These are phyloP conservation scores for Spiraea crenata DNA, from an alignment of 331 rosid species.

Conservation along the genomic window DNA sequence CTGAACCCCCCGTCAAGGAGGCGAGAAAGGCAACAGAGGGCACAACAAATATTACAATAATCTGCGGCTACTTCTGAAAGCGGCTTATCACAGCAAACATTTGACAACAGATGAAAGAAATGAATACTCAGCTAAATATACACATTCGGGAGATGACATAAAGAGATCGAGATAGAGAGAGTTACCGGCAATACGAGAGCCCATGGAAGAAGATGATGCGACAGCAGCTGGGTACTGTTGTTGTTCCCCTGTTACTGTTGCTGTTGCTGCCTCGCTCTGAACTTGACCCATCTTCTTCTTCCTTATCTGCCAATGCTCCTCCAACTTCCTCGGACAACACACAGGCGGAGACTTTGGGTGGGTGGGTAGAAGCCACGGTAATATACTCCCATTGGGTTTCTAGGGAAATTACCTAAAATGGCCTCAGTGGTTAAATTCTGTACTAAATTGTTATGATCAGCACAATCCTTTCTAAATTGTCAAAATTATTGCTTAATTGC, in stretches of 20 bases:
- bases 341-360: too few species aligned
- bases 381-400: too few species aligned
- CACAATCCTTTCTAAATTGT: too few species aligned
- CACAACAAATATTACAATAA: too few species aligned
- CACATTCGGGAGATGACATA: not conserved
- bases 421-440: too few species aligned
- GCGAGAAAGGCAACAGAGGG: not conserved
- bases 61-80: not conserved
- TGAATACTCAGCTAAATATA: too few species aligned
- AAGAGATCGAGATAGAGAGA: not conserved
- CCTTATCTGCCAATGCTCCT: not conserved
- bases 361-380: too few species aligned
- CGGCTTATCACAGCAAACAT: not conserved
- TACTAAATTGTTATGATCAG: too few species aligned
- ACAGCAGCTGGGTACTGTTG: constrained; percentile 1
- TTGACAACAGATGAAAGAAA: not conserved
- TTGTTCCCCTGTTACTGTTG: constrained; percentile 12
- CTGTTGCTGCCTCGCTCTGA: constrained; percentile 52
- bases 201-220: constrained; percentile 38
- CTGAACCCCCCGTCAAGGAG: not conserved
- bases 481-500: too few species aligned
- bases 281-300: constrained; percentile 57
- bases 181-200: constrained; percentile 67
- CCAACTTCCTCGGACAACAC: too few species aligned
- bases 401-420: too few species aligned